Percentiles rank a stretch among this genome's conserved stretches.
Conservation (phyloP, 2,329 filamentous ascomycete genomes). For the Bipolaris victoriae region DNA sequence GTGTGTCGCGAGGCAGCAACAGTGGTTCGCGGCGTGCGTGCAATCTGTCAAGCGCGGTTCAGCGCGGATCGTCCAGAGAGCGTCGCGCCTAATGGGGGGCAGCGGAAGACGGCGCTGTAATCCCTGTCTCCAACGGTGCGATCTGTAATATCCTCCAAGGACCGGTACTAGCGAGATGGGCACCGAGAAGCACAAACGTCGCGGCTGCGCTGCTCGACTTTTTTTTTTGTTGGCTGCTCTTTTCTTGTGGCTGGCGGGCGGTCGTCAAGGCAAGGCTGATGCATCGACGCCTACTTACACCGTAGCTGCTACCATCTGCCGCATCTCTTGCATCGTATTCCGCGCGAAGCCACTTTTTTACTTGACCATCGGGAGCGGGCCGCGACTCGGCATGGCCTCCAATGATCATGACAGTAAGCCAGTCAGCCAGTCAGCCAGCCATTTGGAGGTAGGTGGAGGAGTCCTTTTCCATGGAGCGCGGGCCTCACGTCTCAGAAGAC, state of each 20-base stretch:
- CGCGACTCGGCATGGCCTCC: conserved; percentile 17
- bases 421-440: not conserved
- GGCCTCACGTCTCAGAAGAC: conserved; percentile 1
- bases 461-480: conserved; percentile 1
- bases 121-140: conserved; percentile 20
- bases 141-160: conserved; percentile 13
- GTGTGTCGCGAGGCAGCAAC: not conserved
- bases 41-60: conserved; percentile 14
- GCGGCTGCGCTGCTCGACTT: conserved; percentile 11
- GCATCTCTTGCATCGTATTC: conserved; percentile 13
- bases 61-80: conserved; percentile 17
- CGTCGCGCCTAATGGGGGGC: conserved; percentile 19
- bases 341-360: conserved; percentile 8
- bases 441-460: not conserved
- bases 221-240: not conserved
- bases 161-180: conserved; percentile 7
- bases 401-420: conserved; percentile 5
- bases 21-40: conserved; percentile 3
- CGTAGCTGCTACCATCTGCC: not conserved
- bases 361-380: conserved; percentile 14
- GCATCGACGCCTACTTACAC: conserved; percentile 25
- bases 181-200: conserved; percentile 8
- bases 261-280: conserved; percentile 5
- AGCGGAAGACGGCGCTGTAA: conserved; percentile 18
- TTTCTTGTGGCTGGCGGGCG: conserved; percentile 10